Evolutionary conservation across 2,329 filamentous ascomycete species (phyloP), one percentile per base, ranked within the genome.

Genomic region (Nothophaeocryptopus gaeumannii): DNA sequence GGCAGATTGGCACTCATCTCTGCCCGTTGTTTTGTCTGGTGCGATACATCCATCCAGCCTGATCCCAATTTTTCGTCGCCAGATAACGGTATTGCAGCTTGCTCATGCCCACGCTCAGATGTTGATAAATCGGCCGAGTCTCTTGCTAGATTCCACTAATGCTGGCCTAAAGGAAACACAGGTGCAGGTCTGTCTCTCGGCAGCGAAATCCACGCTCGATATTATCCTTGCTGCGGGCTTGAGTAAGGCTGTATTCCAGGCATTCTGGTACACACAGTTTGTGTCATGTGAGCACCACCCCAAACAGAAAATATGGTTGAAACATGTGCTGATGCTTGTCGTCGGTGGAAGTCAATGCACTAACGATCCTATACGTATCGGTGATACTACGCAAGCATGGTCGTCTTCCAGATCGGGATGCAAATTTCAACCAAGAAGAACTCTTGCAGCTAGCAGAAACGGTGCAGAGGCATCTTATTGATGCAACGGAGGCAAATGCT

Each of bases 41-140:
- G 69, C 66, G 8, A 63, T 76, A 5, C 71, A 74, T 40, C 67
- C 72, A 0, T 72, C 69, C 4, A 69, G 72, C 46, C 61, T 76
- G 7, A 73, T 77, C 30, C 71, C 76, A 1, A 69, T 76, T n/a
- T 79, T 77, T 55, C 72, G 76, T 46, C 68, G 77, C 3, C 79
- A 82, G 54, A 74, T 78, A 2, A 76, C 71, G 0, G 78, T 80
- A 1, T 63, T 83, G 8, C 76, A 75, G 34, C 67, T 83, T 0
- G 78, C 78, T 0, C 75, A 81, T 54, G 74, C 72, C 4, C 80
- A 83, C 45, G 77, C 79, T 2, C 69, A 78, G 8, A 79, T 83
- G 59, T 72, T 82, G 13, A 74, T 78, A 5, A 80, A 78, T 39
- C 74, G 80, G 0, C 74, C 77, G 0, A 53, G 47, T 35, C 79